Base-by-base conservation (phyloP, 768 basidiomycete species). In the Mycena amicta region DNA sequence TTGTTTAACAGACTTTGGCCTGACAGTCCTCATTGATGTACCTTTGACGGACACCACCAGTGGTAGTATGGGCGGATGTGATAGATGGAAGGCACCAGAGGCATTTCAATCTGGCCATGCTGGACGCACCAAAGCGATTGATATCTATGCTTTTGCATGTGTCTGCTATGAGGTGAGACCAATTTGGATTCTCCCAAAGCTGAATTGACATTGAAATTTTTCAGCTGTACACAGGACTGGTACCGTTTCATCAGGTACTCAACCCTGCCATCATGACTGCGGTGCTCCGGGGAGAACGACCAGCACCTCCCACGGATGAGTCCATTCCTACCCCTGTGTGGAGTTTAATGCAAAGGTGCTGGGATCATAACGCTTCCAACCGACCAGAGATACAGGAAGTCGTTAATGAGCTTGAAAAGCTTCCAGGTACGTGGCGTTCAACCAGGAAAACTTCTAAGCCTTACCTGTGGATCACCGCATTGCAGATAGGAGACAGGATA, bases 141-240 rank as follows among this genome's bases (percentile, higher is more conserved):
- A 56, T 50, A 39, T 50, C 12, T 56, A 56, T 40, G 55, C 55
- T n/a, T 29, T 50, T 4, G 55, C n/a, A 6, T 56, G 55, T 31
- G 31, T 49, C 2, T 28, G 28, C 18, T 26, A 50, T 50, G 55
- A 56, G 55, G 55, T 56, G 25, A 27, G 23, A 18, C 18, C 18
- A 37, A 8, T 37, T 37, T 37, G 8, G n/a, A n/a, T 37, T 37
- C 11, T 45, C 22, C 43, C 12, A 8, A 23, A 45, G 22, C 43
- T 45, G 8, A 8, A 15, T 25, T 6, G 27, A 13, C 5, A 49
- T 8, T 28, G 12, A 6, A 5, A 15, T 28, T 49, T 49, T 49
- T 20, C 12, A 49, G 47, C 22, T 49, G n/a, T 49, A 49, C 27
- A 27, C 47, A 26, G 22, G 25, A 49, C 26, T 26, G 6, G 5